Base-by-base conservation (phyloP, 768 basidiomycete species). In the Suillus tomentosus region DNA sequence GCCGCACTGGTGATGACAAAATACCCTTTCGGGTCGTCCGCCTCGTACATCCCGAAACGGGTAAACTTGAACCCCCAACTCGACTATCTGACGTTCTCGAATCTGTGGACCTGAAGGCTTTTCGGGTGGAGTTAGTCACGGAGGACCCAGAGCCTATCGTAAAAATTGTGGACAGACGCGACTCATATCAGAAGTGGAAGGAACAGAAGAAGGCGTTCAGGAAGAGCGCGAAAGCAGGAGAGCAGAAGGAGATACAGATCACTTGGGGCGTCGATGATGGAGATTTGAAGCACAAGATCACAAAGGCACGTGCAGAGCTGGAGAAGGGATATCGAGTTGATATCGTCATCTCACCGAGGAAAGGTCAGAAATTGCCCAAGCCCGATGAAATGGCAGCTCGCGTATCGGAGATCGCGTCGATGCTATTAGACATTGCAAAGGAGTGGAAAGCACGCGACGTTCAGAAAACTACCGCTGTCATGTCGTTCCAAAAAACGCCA, bases 281-380 rank as follows among this genome's bases (percentile, higher is more conserved):
- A 8, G 93, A 95, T 69, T 69, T 88, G 22, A 79, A 79, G 43
- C 88, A 89, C 74, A 94, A 92, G 73, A 64, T 94, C 40, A 79
- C 77, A 61, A 88, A 87, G 73, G 83, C 82, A 24, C 74, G 79
- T 59, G 78, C 81, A 60, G 83, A 88, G 45, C 74, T 95, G 62
- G 83, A 82, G 68, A 85, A 85, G 66, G 90, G 89, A 0, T 74
- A 78, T 39, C 77, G 82, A 10, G 84, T 93, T 63, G 79, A 84
- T 62, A 68, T 95, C 34, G 76, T 82, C 3, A 83, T 89, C 68
- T 74, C 78, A 27, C 77, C 79, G 45, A 92, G 87, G 78, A 79
- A 79, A 19, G 69, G 77, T 10, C 79, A 77, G 58, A 66, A 76
- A n/a, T 65, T 73, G 17, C 81, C 83, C 0, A 63, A 66, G 0